Conservation (phyloP, 768 basidiomycete species). For the Pulveroboletus frians region DNA sequence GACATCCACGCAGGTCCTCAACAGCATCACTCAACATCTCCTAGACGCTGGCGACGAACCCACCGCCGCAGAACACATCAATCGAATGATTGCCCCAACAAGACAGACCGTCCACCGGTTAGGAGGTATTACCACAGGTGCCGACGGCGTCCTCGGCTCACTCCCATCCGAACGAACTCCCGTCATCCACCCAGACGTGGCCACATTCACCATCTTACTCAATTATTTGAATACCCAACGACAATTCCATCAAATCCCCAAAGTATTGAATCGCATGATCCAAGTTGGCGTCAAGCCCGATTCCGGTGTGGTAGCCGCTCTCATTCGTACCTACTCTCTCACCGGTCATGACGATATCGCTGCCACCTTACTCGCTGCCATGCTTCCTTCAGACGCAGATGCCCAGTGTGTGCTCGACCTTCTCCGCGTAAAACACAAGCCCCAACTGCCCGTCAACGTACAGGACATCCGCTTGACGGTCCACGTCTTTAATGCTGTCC, state of each 20-base stretch:
- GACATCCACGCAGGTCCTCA: conserved; percentile 53
- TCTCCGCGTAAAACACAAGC: conserved; percentile 17
- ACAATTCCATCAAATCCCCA: conserved; percentile 42
- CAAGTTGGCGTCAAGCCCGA: conserved; percentile 41
- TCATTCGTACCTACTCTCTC: conserved; percentile 53
- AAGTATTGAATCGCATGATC: conserved; percentile 46
- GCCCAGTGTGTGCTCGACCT: conserved; percentile 18
- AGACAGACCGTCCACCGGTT: conserved; percentile 16
- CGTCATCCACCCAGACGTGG: conserved; percentile 42
- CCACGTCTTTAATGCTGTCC: conserved; percentile 57
- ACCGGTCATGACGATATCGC: conserved; percentile 46
- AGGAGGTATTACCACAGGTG: conserved; percentile 27
- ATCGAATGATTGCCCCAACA: conserved; percentile 45
- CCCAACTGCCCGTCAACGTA: conserved; percentile 25
- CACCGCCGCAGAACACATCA: conserved; percentile 44
- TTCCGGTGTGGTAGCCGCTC: conserved; percentile 42
- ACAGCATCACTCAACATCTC: conserved; percentile 60
- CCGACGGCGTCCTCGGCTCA: conserved; percentile 25
- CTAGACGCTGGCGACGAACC: conserved; percentile 51
- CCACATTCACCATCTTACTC: conserved; percentile 62
- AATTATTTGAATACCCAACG: conserved; percentile 44
- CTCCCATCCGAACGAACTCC: conserved; percentile 2
- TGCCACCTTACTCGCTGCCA: conserved; percentile 43
- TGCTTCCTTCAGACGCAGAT: conserved; percentile 35
- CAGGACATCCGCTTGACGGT: conserved; percentile 32